Base-by-base conservation (phyloP, 2,329 filamentous ascomycete species). In the Drechslerella dactyloides region DNA sequence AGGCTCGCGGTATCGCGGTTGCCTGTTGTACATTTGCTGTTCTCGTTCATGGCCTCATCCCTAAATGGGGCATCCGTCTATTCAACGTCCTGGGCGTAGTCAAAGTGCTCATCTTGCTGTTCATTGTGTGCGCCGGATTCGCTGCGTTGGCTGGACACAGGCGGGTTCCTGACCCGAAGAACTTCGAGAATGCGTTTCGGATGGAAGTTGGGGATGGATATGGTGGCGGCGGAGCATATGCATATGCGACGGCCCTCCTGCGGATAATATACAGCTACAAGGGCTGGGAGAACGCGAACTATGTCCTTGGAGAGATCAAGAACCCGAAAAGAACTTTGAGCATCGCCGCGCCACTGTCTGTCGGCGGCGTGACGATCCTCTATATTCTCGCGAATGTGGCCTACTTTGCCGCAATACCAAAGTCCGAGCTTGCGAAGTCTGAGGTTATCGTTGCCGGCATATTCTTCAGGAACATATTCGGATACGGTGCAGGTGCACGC, bases 341-440 rank as follows among this genome's bases (percentile, higher is more conserved):
- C 0, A 79, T 86, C 56, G 85, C 85, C 0, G 85, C 85, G 0
- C 86, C 85, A 0, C 76, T 87, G 0, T 86, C 85, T 1, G 81
- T 88, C 2, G 84, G 83, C 1, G 83, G 82, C 4, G 85, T 86
- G 3, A 86, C 85, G 0, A 81, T 86, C 1, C 81, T 88, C 0
- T 89, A 89, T 75, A 80, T 88, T 11, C 81, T 88, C 7, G 86
- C 85, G 54, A 88, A 89, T 74, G 83, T 89, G 1, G 85, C 86
- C 1, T 89, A 88, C 79, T 88, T 88, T 69, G 84, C 86, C 0
- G 86, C 86, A 0, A 85, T 87, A 11, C 82, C 85, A 1, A 87
- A 86, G 74, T 78, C 81, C 0, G 84, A 87, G 1, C 79, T 89
- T 2, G 84, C 84, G 5, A 82, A 80, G 2, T 85, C 85, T 0